A percentile compares a stretch with the other conserved stretches of the same genome.
These are phyloP conservation scores for Saussurea involucrata DNA, from an alignment of 129 eudicot species.

Conservation along the genomic window DNA sequence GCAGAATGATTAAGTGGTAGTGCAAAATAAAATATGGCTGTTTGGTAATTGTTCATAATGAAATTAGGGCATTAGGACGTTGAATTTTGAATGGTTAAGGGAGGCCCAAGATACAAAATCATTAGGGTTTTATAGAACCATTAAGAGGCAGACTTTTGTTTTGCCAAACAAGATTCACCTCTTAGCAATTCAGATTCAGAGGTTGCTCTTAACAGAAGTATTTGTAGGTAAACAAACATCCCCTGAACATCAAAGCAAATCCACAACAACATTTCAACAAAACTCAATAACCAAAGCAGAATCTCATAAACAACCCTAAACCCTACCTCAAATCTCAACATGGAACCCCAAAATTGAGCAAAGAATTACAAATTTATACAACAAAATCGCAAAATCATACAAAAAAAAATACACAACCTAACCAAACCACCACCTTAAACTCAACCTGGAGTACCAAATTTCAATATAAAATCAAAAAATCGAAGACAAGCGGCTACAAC, in stretches of 20 bases:
- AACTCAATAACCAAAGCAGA: background rate
- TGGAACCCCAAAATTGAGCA: background rate
- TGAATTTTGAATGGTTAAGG: no score
- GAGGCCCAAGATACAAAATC: no score
- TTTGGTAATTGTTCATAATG: no score
- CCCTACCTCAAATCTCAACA: background rate
- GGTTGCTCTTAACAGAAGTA: no score
- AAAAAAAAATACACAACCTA: background rate
- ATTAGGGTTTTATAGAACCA: no score
- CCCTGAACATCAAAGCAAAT: background rate
- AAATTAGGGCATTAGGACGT: no score
- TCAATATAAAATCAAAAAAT: background rate
- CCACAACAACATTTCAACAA: background rate
- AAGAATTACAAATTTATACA: background rate
- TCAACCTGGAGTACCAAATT: background rate
- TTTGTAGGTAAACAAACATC: no score
- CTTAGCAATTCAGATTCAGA: no score
- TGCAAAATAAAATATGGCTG: no score
- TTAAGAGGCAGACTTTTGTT: no score
- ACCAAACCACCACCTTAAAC: background rate
- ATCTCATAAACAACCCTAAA: background rate
- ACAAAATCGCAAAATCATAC: background rate
- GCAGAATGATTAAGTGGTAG: no score
- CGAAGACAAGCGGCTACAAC: background rate
- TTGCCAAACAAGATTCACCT: no score